Evolutionary conservation across 2,329 filamentous ascomycete genomes (phyloP).

Genomic region (Didymella lethalis): DNA sequence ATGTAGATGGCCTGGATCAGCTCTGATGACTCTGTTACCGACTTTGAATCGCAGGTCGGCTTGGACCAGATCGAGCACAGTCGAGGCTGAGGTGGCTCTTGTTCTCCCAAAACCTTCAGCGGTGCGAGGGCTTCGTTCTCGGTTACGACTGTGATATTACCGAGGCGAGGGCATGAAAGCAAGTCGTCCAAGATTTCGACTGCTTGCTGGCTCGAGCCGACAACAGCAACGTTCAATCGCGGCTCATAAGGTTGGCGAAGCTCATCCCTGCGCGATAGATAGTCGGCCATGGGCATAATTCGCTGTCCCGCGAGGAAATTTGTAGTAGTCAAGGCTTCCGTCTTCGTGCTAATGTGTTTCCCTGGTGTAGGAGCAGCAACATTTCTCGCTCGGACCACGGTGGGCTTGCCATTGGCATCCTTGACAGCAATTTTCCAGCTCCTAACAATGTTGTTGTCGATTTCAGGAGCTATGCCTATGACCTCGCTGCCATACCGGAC

Average conservation of each 20-base stretch:
- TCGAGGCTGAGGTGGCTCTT: conserved; percentile 38
- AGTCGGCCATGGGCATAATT: conserved; percentile 46
- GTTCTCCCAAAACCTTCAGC: conserved; percentile 37
- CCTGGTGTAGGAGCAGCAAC: conserved; percentile 40
- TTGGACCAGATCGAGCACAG: conserved; percentile 50
- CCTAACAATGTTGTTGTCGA: conserved; percentile 26
- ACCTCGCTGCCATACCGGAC: conserved; percentile 46
- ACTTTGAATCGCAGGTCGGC: conserved; percentile 32
- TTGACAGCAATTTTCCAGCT: conserved; percentile 43
- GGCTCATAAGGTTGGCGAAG: conserved; percentile 40
- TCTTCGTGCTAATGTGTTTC: conserved; percentile 21
- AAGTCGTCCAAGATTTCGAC: conserved; percentile 47
- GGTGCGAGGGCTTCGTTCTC: conserved; percentile 44
- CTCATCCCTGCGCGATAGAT: conserved; percentile 41
- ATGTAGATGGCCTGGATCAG: conserved; percentile 46
- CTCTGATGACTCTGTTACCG: conserved; percentile 38
- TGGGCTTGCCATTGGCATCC: conserved; percentile 35
- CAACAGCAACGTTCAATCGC: conserved; percentile 41
- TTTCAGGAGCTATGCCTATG: conserved; percentile 40
- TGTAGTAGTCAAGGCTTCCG: conserved; percentile 34
- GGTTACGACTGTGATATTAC: conserved; percentile 47
- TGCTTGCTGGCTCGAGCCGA: conserved; percentile 41
- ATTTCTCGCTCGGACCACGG: conserved; percentile 37
- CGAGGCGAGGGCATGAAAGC: conserved; percentile 43
- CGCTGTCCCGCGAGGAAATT: conserved; percentile 46